These are phyloP conservation scores for Vitis hybrid DNA, from an alignment of 177 flowering plant genomes.

Conservation along the genomic window DNA sequence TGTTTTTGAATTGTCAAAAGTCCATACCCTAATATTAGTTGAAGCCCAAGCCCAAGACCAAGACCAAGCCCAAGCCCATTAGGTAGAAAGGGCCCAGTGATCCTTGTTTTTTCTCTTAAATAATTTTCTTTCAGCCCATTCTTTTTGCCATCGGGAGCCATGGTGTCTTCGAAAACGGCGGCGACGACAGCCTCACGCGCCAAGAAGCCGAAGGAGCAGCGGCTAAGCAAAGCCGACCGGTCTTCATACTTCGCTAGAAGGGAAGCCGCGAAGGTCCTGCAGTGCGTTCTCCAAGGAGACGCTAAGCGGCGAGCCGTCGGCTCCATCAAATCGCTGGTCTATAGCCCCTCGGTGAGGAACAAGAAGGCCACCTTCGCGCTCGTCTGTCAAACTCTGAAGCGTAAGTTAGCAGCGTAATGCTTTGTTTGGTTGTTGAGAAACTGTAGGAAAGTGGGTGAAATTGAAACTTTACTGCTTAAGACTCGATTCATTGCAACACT, in stretches of 20 bases:
- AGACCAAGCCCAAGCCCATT: too few relatives aligned
- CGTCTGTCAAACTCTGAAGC: conserved; percentile 86
- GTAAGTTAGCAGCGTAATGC: conserved; percentile 29
- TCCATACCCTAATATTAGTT: too few relatives aligned
- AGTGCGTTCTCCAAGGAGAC: conserved; percentile 69
- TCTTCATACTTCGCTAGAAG: conserved; percentile 86
- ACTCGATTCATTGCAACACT: too few relatives aligned
- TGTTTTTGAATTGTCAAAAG: too few relatives aligned
- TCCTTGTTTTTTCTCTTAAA: too few relatives aligned
- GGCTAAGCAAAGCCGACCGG: conserved; percentile 46
- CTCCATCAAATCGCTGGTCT: conserved; percentile 85
- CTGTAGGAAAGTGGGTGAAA: too few relatives aligned
- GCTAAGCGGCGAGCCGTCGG: conserved; percentile 68
- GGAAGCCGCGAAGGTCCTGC: conserved; percentile 84
- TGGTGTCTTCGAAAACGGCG: neutral
- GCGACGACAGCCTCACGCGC: conserved; percentile 11
- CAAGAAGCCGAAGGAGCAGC: conserved; percentile 14
- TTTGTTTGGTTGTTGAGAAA: neutral
- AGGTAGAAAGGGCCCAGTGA: too few relatives aligned
- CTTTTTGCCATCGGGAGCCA: too few relatives aligned
- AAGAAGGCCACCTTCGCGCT: conserved; percentile 87
- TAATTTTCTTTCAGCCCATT: too few relatives aligned
- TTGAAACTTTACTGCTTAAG: too few relatives aligned
- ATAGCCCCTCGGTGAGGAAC: conserved; percentile 68
- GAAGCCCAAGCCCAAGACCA: too few relatives aligned